phyloP scores from a whole-genome alignment of 2,329 filamentous ascomycete genomes.

The Huntiella bhutanensis region DNA sequence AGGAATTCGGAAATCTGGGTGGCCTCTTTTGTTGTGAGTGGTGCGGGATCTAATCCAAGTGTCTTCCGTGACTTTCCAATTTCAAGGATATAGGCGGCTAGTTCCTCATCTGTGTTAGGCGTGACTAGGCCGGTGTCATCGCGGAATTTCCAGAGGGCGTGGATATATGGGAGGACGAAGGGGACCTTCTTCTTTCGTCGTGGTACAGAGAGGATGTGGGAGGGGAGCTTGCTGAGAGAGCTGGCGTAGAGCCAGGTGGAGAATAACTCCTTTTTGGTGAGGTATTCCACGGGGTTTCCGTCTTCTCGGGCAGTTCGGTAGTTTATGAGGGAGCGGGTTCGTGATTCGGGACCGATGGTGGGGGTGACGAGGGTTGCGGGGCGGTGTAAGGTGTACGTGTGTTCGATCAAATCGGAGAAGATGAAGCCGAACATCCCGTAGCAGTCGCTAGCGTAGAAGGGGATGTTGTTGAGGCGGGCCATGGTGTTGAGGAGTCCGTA shows the following conservation, averaged over 20 bases:
- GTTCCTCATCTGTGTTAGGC: conserved; percentile 22
- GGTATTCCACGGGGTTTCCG: conserved; percentile 58
- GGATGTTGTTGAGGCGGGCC: conserved; percentile 45
- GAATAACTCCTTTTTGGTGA: conserved; percentile 83
- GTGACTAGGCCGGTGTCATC: not conserved
- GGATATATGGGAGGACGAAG: conserved; percentile 65
- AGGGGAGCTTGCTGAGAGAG: conserved; percentile 51
- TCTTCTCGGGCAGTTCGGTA: conserved; percentile 49
- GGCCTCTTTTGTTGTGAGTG: conserved; percentile 36
- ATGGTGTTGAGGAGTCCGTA: conserved; percentile 70
- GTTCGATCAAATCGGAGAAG: conserved; percentile 79
- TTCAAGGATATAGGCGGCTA: conserved; percentile 57
- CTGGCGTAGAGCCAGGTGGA: conserved; percentile 70
- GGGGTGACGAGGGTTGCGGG: conserved; percentile 58
- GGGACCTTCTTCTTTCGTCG: conserved; percentile 53
- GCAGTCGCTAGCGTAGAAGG: conserved; percentile 5
- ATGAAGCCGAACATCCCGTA: conserved; percentile 78
- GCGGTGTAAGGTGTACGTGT: conserved; percentile 78
- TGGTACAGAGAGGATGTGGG: conserved; percentile 43
- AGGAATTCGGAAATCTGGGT: conserved; percentile 61
- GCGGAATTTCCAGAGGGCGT: conserved; percentile 50
- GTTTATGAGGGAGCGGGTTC: conserved; percentile 56
- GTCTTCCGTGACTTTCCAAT: conserved; percentile 63
- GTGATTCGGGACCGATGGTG: conserved; percentile 43
- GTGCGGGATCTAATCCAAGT: conserved; percentile 31